These are phyloP conservation scores for Linum trigynum DNA, from an alignment of 345 rosid species.

Conservation along the genomic window DNA sequence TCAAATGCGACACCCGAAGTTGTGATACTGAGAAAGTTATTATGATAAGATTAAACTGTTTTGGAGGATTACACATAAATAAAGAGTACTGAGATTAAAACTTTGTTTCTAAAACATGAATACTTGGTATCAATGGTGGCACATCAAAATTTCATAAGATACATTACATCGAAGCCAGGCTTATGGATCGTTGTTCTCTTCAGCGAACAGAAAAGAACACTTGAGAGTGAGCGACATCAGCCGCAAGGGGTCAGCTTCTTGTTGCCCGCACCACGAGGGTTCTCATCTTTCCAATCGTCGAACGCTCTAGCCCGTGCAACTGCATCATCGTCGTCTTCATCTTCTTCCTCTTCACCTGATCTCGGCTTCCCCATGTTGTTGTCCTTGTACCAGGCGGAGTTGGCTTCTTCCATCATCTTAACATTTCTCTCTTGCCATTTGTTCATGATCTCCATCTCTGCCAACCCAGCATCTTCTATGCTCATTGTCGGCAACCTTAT, in stretches of 20 bases:
- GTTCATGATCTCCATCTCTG: constrained; percentile 90
- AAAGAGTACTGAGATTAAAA: no score
- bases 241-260: constrained; percentile 97
- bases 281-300: constrained; percentile 96
- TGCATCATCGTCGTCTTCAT: constrained; percentile 49
- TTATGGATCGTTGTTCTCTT: no score
- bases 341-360: constrained; percentile 32
- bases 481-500: constrained; percentile 95
- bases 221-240: constrained; percentile 13
- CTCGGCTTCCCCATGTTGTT: constrained; percentile 14
- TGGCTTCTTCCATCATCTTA: constrained; percentile 83
- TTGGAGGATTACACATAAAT: no score
- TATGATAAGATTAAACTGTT: no score
- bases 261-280: constrained; percentile 97
- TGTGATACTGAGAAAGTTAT: no score
- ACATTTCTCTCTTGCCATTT: constrained; percentile 78
- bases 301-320: constrained; percentile 74
- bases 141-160: no score
- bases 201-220: no score
- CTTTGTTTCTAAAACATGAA: no score
- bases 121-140: no score
- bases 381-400: constrained; percentile 76
- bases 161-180: no score
- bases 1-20: no score
- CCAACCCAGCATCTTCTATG: constrained; percentile 94